Evolutionary conservation across 345 rosid genomes (phyloP), one percentile per base, ranked within the genome.

Genomic region (Abelmoschus esculentus): DNA sequence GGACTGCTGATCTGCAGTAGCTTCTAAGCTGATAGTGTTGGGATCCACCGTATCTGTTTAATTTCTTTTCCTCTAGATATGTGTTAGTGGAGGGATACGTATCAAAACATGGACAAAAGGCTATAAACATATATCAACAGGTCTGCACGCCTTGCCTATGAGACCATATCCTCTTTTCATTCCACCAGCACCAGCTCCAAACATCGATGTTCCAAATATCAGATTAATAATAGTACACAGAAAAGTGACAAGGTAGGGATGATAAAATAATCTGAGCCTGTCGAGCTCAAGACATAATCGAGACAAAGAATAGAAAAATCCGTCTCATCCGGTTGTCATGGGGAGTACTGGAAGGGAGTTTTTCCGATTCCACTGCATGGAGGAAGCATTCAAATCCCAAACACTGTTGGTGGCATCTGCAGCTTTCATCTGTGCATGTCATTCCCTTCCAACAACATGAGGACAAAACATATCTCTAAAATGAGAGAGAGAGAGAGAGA

Each of bases 371-470:
- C 58, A 63, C n/a, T 72, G 70, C 68, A 72, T 56, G 72, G 74
- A 78, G 74, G 82, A 83, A 83, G 84, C 82, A 75, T 79, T 78
- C 73, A 80, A 83, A 57, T 57, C 72, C 77, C 77, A 61, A 67
- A 69, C 73, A 75, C 67, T 61, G 69, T 72, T 73, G 57, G 89
- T 73, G 57, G 89, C 83, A 82, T 80, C 80, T 86, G 76, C 89
- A 86, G 87, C 87, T 83, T 88, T 86, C 82, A 72, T 67, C 67
- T 77, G 19, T 77, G 89, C 96, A 86, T 86, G 90, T 88, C 92
- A 87, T 85, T 81, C 81, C 73, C 73, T 52, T 83, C 91, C 93
- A 90, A 75, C 44, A 55, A 59, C 85, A 70, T 73, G 12, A 65
- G 67, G 90, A 90, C 90, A 87, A 90, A 62, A 47, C 77, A 36